These are phyloP conservation scores for Takakia lepidozioides DNA, from an alignment of 225 moss, liverwort and hornwort species.

Conservation along the genomic window DNA sequence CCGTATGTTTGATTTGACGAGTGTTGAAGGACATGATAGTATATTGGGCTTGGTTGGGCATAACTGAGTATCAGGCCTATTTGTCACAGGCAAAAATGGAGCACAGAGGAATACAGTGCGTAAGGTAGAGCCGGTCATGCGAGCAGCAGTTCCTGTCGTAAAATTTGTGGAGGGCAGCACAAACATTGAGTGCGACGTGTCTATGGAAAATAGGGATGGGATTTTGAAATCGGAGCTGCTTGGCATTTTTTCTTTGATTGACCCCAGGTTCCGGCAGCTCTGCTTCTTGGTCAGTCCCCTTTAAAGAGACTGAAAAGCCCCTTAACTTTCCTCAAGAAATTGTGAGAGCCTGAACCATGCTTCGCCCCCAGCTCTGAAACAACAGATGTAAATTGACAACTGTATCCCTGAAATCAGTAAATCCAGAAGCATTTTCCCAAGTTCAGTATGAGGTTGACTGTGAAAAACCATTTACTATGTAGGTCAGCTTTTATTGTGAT, in stretches of 20 bases:
- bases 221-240: constrained; percentile 79
- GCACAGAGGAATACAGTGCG: constrained; percentile 47
- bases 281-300: constrained; percentile 74
- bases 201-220: constrained; percentile 92
- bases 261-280: constrained; percentile 76
- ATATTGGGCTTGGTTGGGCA: too few species aligned
- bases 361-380: too few species aligned
- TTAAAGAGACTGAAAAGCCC: background rate
- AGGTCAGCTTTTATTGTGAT: too few species aligned
- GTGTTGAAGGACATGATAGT: too few species aligned
- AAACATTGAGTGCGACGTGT: constrained; percentile 94
- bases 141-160: constrained; percentile 94
- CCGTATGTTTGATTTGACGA: too few species aligned
- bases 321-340: too few species aligned
- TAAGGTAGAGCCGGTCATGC: constrained; percentile 79
- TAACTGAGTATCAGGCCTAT: constrained; percentile 1
- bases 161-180: constrained; percentile 84
- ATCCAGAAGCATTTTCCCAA: too few species aligned
- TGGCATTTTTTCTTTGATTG: constrained; percentile 69
- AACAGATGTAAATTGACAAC: too few species aligned
- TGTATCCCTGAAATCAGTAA: too few species aligned
- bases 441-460: too few species aligned
- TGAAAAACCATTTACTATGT: too few species aligned
- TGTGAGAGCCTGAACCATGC: too few species aligned
- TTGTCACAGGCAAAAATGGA: constrained; percentile 36